A percentile compares a stretch with the other conserved stretches of the same genome.
These are phyloP conservation scores for Lepidium africanum DNA, from an alignment of 345 rosid genomes.

Conservation along the genomic window DNA sequence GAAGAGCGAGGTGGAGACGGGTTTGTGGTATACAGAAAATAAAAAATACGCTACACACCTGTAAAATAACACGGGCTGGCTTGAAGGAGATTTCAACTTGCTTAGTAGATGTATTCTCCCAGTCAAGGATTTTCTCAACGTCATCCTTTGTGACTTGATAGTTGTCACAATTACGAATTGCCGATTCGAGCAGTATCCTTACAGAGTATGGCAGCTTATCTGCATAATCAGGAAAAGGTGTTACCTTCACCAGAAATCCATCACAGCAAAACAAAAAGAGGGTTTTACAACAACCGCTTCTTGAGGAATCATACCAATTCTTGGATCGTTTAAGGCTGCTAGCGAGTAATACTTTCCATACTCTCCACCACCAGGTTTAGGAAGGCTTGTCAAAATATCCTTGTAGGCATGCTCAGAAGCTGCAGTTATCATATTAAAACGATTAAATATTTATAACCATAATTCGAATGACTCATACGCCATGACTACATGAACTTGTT, in stretches of 20 bases:
- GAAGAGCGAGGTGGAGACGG: constrained; percentile 57
- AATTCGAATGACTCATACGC: neutral
- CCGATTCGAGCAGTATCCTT: constrained; percentile 78
- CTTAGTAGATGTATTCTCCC: constrained; percentile 71
- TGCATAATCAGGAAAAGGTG: constrained; percentile 17
- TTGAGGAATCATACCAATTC: constrained; percentile 43
- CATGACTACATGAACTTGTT: neutral
- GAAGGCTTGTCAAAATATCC: constrained; percentile 54
- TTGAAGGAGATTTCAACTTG: constrained; percentile 91
- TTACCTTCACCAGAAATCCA: neutral
- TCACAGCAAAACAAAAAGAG: constrained; percentile 26
- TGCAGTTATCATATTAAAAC: constrained; percentile 20
- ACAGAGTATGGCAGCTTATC: constrained; percentile 71
- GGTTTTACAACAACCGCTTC: constrained; percentile 47
- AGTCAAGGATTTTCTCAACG: constrained; percentile 78
- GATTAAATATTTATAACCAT: neutral
- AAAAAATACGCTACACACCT: constrained; percentile 32
- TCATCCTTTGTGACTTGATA: constrained; percentile 77
- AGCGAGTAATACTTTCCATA: constrained; percentile 70
- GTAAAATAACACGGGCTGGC: constrained; percentile 80
- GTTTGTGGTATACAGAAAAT: constrained; percentile 32
- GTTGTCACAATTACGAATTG: constrained; percentile 76
- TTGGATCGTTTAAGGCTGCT: constrained; percentile 71
- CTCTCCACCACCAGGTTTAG: constrained; percentile 83
- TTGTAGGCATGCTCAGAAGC: constrained; percentile 73